Base-by-base conservation (phyloP, 225 moss, liverwort and hornwort genomes). In the Pleurozium schreberi region DNA sequence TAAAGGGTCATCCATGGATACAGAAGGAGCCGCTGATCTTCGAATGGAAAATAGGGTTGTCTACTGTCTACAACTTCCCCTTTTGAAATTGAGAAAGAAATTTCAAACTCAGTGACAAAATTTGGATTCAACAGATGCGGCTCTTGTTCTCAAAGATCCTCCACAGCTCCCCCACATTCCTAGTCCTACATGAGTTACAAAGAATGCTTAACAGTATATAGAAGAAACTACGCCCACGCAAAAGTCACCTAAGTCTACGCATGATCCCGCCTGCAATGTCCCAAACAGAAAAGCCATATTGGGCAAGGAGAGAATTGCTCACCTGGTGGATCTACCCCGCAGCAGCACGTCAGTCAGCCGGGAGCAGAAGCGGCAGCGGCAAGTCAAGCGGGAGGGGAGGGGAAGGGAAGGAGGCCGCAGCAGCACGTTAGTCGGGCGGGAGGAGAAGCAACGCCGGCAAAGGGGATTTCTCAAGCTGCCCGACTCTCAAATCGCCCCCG, bases 1-100 rank as follows among this genome's bases (percentile, higher is more conserved):
- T 34, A 89, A 85, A 71, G 67, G 62, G 52, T 93, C 87, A 52
- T 92, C 88, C 91, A 93, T 93, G 87, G 20, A 45, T 71, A 88
- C 11, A 14, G 38, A 59, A 65, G 50, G 36, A 67, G 28, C 8
- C 75, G 21, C 62, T 38, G 75, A 62, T 47, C 61, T 60, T 47
- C 49, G 61, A 76, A 76, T 26, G 22, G 50, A 26, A 38, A n/a
- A 50, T 11, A 36, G n/a, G n/a, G n/a, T 40, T 55, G 33, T 43
- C 43, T 42, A 11, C 42, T 70, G 5, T 42, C 53, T 38, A 38
- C 38, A n/a, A 20, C 28, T n/a, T 49, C 86, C 38, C 49, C 20
- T 52, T 28, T 33, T 31, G 40, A 40, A 75, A 61, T 19, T 49
- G 75, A 25, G 58, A 19, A 38, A n/a, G 75, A 50, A 75, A 12